These are phyloP conservation scores for Linum usitatissimum DNA, from an alignment of 345 rosid genomes.

Conservation along the genomic window DNA sequence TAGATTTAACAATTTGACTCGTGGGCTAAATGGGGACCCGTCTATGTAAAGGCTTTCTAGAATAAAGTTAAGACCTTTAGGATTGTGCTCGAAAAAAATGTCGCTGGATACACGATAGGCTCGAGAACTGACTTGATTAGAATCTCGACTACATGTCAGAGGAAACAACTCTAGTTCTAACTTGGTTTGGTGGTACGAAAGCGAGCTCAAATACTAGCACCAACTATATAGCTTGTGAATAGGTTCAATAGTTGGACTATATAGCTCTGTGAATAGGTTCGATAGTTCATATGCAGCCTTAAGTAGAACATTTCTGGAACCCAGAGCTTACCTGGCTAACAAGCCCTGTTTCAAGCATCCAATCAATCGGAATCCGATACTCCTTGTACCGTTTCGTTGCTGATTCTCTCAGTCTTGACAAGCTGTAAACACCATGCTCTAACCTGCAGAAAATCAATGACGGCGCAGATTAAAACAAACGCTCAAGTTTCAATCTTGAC, in stretches of 20 bases:
- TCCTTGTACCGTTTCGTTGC: slow-evolving; percentile 51
- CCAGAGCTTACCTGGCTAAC: slow-evolving; percentile 54
- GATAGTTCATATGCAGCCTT: too few species aligned
- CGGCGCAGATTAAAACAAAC: not conserved
- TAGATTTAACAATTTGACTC: slow-evolving; percentile 5
- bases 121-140: too few species aligned
- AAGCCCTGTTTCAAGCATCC: slow-evolving; percentile 95
- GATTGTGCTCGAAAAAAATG: too few species aligned
- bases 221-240: too few species aligned
- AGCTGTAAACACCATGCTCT: slow-evolving; percentile 84
- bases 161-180: too few species aligned
- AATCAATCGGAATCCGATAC: slow-evolving; percentile 69
- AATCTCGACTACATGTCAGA: too few species aligned
- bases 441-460: slow-evolving; percentile 30
- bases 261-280: too few species aligned
- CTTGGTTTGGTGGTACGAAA: too few species aligned
- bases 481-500: not conserved
- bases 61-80: too few species aligned
- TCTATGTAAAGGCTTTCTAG: not conserved
- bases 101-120: too few species aligned
- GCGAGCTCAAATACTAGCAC: too few species aligned
- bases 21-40: slow-evolving; percentile 8
- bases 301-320: not conserved
- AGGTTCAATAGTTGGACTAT: too few species aligned
- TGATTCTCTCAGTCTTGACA: slow-evolving; percentile 87